A percentile compares a stretch with the other conserved stretches of the same genome.
phyloP scores from a whole-genome alignment of 2,329 filamentous ascomycete species.

The Leptoxyphium fumago region DNA sequence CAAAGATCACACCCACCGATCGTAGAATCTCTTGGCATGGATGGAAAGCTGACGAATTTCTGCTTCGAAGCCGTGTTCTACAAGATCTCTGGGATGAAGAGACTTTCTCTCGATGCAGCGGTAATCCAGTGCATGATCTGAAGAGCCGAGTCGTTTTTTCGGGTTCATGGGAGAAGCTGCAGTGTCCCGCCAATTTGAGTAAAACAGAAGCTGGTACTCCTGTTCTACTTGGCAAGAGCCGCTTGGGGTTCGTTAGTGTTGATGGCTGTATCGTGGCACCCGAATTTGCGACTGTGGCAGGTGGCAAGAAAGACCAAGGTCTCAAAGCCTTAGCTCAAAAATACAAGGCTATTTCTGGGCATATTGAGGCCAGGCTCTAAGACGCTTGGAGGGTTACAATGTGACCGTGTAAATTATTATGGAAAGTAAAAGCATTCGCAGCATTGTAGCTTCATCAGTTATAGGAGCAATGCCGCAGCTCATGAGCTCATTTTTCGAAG shows the following conservation, averaged over 20 bases:
- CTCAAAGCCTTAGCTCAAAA: constrained; percentile 6
- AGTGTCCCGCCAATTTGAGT: not conserved
- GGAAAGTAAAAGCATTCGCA: no score
- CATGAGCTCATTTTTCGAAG: no score
- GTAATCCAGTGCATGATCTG: not conserved
- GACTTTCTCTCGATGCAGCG: constrained; percentile 7
- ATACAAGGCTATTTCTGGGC: constrained; percentile 1
- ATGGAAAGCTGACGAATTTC: constrained; percentile 41
- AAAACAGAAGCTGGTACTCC: not conserved
- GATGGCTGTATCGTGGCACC: constrained; percentile 10
- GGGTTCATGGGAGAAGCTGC: constrained; percentile 10
- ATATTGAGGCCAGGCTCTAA: no score
- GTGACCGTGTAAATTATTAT: no score
- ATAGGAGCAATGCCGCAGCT: no score
- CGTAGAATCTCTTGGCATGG: constrained; percentile 45
- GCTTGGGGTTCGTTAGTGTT: constrained; percentile 7
- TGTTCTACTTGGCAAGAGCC: constrained; percentile 1
- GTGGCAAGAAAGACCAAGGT: constrained; percentile 9
- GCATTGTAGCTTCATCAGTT: no score
- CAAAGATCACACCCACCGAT: constrained; percentile 56
- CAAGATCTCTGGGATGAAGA: constrained; percentile 50
- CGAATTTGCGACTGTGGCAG: constrained; percentile 9
- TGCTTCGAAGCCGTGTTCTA: constrained; percentile 43
- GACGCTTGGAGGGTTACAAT: no score
- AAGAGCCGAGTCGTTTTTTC: constrained; percentile 10